These are phyloP conservation scores for Linderniella brevidens DNA, from an alignment of 257 asterid genomes.

Conservation along the genomic window DNA sequence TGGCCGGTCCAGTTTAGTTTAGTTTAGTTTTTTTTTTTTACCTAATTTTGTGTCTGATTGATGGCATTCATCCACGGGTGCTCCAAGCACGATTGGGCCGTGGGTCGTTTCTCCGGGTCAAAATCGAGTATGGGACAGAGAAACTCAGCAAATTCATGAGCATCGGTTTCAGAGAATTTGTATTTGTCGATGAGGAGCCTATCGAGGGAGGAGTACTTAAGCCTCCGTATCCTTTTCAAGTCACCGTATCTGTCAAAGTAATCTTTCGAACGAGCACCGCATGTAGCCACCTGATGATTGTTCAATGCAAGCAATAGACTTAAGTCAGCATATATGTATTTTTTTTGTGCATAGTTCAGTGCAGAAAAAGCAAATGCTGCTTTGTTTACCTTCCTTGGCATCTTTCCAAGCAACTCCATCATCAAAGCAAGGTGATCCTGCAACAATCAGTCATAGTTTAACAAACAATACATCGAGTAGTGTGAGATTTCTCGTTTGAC, in stretches of 20 bases:
- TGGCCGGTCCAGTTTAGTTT: not conserved
- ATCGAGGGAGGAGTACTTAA: constrained; percentile 53
- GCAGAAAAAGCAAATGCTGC: constrained; percentile 4
- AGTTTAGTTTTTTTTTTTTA: not conserved
- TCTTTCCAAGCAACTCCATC: constrained; percentile 98
- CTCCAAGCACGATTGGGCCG: constrained; percentile 69
- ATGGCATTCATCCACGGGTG: constrained; percentile 64
- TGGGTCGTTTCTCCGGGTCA: constrained; percentile 89
- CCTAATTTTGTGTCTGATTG: not conserved
- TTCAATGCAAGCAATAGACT: constrained; percentile 10
- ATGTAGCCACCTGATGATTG: constrained; percentile 43
- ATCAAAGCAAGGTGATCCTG: constrained; percentile 97
- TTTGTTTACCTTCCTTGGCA: constrained; percentile 66
- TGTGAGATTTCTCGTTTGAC: not conserved
- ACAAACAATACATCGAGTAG: too few relatives aligned
- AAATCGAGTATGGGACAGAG: constrained; percentile 70
- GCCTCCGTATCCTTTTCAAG: constrained; percentile 84
- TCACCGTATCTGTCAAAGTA: constrained; percentile 91
- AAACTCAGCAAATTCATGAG: constrained; percentile 53
- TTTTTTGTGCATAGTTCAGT: constrained; percentile 3
- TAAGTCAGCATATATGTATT: constrained; percentile 9
- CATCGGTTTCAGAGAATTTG: constrained; percentile 47
- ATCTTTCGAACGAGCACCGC: constrained; percentile 74
- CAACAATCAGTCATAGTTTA: too few relatives aligned
- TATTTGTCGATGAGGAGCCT: constrained; percentile 59